Evolutionary conservation across 2,329 filamentous ascomycete species (phyloP).

Genomic region (Lecanicillium sp.): DNA sequence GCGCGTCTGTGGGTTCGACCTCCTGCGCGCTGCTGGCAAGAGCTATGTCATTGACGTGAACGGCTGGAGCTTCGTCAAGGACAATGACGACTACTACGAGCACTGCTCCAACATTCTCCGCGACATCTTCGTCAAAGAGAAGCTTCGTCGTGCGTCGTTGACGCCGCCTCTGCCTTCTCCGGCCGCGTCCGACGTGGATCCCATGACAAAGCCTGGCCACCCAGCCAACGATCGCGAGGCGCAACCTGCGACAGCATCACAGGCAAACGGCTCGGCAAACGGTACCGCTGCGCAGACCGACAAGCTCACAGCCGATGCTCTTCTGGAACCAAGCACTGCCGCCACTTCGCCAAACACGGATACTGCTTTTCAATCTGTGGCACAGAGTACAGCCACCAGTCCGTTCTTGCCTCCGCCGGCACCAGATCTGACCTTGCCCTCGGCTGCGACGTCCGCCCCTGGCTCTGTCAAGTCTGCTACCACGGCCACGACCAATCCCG

Average conservation of each 20-base stretch:
- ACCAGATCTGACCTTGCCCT: constrained; percentile 20
- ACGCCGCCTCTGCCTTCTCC: constrained; percentile 45
- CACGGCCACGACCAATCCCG: constrained; percentile 15
- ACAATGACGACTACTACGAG: constrained; percentile 98
- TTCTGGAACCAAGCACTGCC: constrained; percentile 11
- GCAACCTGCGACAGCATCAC: constrained; percentile 11
- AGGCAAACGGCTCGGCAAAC: background rate
- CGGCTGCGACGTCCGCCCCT: constrained; percentile 22
- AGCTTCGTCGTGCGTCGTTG: constrained; percentile 55
- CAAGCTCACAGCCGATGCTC: constrained; percentile 18
- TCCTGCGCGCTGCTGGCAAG: constrained; percentile 77
- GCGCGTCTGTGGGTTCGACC: constrained; percentile 89
- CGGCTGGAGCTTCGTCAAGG: constrained; percentile 99
- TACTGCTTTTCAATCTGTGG: constrained; percentile 20
- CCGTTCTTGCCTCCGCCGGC: constrained; percentile 26
- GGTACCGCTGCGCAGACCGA: constrained; percentile 12
- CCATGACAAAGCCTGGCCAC: constrained; percentile 22
- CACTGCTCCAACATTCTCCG: constrained; percentile 79
- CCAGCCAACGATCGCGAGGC: constrained; percentile 32
- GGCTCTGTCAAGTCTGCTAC: constrained; percentile 27
- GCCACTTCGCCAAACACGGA: constrained; percentile 26
- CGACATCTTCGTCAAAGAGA: constrained; percentile 81
- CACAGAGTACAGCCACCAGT: constrained; percentile 27
- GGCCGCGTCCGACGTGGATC: constrained; percentile 34
- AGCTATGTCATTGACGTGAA: constrained; percentile 99